Conservation (phyloP, 2,329 filamentous ascomycete species). For the Colletotrichum ledebouriae region DNA sequence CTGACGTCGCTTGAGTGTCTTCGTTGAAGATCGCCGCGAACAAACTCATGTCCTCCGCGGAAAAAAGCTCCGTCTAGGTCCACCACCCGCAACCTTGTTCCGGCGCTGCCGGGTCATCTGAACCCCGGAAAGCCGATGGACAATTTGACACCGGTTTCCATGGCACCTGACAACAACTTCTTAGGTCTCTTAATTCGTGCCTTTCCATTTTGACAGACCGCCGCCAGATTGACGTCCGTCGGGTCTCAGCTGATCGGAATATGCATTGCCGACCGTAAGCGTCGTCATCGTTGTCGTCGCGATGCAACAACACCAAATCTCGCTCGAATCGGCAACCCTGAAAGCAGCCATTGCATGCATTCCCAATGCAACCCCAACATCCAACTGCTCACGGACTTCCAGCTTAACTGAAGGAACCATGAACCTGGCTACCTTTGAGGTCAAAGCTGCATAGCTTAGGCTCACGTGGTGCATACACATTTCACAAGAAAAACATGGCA, state of each 20-base stretch:
- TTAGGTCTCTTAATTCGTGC: not conserved
- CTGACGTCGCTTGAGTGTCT: constrained; percentile 15
- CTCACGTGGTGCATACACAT: too few relatives aligned
- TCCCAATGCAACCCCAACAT: not conserved
- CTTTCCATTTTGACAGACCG: not conserved
- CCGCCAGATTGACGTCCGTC: not conserved
- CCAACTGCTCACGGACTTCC: not conserved
- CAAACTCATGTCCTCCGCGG: constrained; percentile 20
- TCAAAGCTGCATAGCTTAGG: not conserved
- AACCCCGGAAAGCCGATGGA: not conserved
- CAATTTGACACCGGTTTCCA: not conserved
- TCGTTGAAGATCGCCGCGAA: constrained; percentile 6
- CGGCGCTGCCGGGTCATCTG: constrained; percentile 8
- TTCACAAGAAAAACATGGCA: too few relatives aligned
- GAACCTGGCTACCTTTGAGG: not conserved
- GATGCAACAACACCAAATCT: constrained; percentile 3
- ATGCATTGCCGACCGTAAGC: not conserved
- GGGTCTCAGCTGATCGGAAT: too few relatives aligned
- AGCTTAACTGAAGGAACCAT: not conserved
- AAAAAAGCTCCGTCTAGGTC: constrained; percentile 1
- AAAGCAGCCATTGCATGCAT: not conserved
- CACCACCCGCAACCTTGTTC: constrained; percentile 5
- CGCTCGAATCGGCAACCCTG: not conserved
- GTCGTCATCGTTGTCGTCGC: not conserved
- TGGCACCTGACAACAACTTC: not conserved